Evolutionary conservation across 768 basidiomycete genomes (phyloP).

Genomic region (Leucocoprinus leucothites): DNA sequence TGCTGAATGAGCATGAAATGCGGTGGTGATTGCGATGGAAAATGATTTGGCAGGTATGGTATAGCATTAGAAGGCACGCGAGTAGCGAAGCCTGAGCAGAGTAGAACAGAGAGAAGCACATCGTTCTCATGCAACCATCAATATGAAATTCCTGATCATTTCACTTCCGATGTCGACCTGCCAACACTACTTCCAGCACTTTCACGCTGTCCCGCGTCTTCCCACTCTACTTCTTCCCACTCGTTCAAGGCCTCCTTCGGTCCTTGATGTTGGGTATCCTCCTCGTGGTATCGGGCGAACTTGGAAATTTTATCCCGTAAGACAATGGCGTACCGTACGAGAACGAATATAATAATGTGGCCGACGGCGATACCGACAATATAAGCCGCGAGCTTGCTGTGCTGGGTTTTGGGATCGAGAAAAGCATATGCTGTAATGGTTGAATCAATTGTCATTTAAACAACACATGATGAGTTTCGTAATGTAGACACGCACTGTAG

Average conservation of each 20-base stretch:
- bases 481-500: slow-evolving; percentile 44
- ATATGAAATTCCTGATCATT: background rate
- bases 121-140: too few species aligned
- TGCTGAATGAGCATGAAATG: too few species aligned
- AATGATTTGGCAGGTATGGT: too few species aligned
- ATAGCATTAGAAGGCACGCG: too few species aligned
- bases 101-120: too few species aligned
- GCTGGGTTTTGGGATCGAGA: slow-evolving; percentile 49
- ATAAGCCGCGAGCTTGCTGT: slow-evolving; percentile 50
- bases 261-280: background rate
- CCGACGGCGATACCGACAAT: slow-evolving; percentile 56
- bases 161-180: background rate
- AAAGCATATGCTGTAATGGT: slow-evolving; percentile 51
- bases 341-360: slow-evolving; percentile 47
- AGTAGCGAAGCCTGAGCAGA: too few species aligned
- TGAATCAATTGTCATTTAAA: background rate
- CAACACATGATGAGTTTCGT: background rate
- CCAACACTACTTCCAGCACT: background rate
- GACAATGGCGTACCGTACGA: slow-evolving; percentile 38
- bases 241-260: background rate
- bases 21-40: too few species aligned
- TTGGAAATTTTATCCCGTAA: slow-evolving; percentile 26
- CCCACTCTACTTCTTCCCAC: slow-evolving; percentile 6
- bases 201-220: background rate
- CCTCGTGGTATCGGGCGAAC: background rate